Evolutionary conservation across 371 early-diverging fungal genomes (phyloP).

Genomic region (Haplosporangium sp.): DNA sequence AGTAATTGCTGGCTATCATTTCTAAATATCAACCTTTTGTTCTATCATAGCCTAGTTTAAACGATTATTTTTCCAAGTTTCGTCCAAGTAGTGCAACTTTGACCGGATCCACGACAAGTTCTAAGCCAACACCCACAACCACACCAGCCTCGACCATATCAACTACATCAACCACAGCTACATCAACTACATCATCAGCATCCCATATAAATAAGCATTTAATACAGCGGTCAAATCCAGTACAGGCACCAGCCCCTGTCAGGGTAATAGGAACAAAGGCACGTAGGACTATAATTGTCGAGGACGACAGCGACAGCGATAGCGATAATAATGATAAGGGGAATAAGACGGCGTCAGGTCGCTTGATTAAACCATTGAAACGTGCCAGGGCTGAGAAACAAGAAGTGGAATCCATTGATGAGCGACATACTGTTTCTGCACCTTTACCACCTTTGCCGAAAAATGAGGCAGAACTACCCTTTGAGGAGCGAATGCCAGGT

Average conservation of each 20-base stretch:
- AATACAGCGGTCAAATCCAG: not conserved
- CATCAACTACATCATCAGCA: not conserved
- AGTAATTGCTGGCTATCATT: too few relatives aligned
- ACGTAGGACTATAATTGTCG: slow-evolving; percentile 20
- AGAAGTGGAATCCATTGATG: not conserved
- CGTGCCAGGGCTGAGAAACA: slow-evolving; percentile 4
- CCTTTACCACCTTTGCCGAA: not conserved
- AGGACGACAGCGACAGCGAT: slow-evolving; percentile 12
- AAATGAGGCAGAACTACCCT: slow-evolving; percentile 7
- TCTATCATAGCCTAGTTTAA: slow-evolving; percentile 13
- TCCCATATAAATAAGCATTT: not conserved
- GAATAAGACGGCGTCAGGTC: not conserved
- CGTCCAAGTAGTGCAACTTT: not conserved
- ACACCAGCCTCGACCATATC: not conserved
- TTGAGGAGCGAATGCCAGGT: slow-evolving; percentile 48
- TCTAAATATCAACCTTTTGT: too few relatives aligned
- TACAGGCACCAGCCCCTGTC: not conserved
- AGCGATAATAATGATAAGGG: not conserved
- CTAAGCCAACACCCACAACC: not conserved
- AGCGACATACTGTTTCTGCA: not conserved
- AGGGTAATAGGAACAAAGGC: not conserved
- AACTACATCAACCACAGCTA: not conserved
- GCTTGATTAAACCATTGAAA: not conserved
- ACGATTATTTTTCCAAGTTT: slow-evolving; percentile 8
- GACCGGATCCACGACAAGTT: not conserved